These are phyloP conservation scores for Lachnum nothofagi DNA, from an alignment of 2,329 filamentous ascomycete genomes.

Conservation along the genomic window DNA sequence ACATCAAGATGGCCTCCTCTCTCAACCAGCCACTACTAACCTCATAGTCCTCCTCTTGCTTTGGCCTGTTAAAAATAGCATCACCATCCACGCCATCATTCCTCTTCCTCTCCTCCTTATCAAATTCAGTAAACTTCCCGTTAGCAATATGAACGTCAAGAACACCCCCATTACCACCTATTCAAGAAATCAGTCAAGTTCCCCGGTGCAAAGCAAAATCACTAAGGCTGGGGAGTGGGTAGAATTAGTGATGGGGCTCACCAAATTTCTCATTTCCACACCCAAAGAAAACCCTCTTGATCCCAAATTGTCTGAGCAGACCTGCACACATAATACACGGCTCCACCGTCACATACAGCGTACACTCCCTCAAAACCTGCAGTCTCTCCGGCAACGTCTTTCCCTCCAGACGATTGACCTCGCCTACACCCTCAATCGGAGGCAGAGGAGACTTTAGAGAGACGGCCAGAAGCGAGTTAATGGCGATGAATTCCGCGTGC, in stretches of 20 bases:
- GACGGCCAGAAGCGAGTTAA: slow-evolving; percentile 53
- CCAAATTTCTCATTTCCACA: slow-evolving; percentile 96
- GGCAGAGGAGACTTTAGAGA: background rate
- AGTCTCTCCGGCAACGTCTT: slow-evolving; percentile 34
- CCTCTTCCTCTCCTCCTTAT: slow-evolving; percentile 32
- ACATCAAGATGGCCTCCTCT: slow-evolving; percentile 86
- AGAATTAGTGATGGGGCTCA: slow-evolving; percentile 50
- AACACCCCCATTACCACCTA: slow-evolving; percentile 60
- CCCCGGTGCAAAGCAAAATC: no score
- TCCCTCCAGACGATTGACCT: background rate
- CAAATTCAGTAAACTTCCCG: slow-evolving; percentile 11
- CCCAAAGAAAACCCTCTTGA: slow-evolving; percentile 89
- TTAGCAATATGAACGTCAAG: slow-evolving; percentile 64
- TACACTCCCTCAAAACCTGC: slow-evolving; percentile 62
- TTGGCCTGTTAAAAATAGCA: slow-evolving; percentile 35
- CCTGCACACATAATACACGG: slow-evolving; percentile 99
- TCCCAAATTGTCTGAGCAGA: slow-evolving; percentile 78
- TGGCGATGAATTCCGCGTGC: slow-evolving; percentile 90
- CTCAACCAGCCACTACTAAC: slow-evolving; percentile 83
- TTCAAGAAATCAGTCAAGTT: no score
- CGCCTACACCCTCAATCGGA: slow-evolving; percentile 45
- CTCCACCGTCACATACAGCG: slow-evolving; percentile 95
- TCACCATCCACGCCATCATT: background rate
- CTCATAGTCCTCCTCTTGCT: slow-evolving; percentile 72
- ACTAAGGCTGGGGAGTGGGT: no score